These are phyloP conservation scores for Ormosia semicastrata DNA, from an alignment of 306 rosid species.

Conservation along the genomic window DNA sequence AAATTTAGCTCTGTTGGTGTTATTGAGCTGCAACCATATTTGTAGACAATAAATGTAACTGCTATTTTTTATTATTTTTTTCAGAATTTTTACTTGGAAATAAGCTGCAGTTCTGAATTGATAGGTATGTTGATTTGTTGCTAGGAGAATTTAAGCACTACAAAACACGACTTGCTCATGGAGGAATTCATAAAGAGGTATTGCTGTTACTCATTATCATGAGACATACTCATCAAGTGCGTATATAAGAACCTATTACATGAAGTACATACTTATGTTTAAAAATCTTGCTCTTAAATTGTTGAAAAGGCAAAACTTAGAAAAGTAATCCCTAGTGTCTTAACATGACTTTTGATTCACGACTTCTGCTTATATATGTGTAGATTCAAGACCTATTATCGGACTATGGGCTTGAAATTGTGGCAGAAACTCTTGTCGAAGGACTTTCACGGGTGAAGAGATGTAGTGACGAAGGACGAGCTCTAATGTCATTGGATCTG, in stretches of 20 bases:
- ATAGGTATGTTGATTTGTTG: constrained; percentile 91
- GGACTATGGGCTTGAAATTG: constrained; percentile 78
- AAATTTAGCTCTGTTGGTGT: neutral
- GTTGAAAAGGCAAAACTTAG: constrained; percentile 4
- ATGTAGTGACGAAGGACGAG: constrained; percentile 97
- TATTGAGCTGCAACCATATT: neutral
- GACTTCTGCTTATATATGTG: constrained; percentile 20
- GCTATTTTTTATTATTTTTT: neutral
- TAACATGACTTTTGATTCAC: constrained; percentile 19
- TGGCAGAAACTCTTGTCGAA: constrained; percentile 87
- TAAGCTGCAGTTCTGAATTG: constrained; percentile 33
- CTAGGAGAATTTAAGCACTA: constrained; percentile 98
- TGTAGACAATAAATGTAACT: neutral
- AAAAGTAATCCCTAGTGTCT: neutral
- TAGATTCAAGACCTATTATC: constrained; percentile 77
- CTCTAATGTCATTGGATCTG: constrained; percentile 92
- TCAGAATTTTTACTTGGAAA: neutral
- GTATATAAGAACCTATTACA: neutral
- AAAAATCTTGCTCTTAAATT: constrained; percentile 7
- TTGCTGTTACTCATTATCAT: constrained; percentile 24
- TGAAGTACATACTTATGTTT: neutral
- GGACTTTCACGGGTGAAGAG: constrained; percentile 94
- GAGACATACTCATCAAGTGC: constrained; percentile 21
- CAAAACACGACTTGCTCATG: constrained; percentile 89
- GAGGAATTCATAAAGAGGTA: constrained; percentile 95